These are phyloP conservation scores for Pythium monospermum DNA, from an alignment of 352 stramenopile genomes.

Conservation along the genomic window DNA sequence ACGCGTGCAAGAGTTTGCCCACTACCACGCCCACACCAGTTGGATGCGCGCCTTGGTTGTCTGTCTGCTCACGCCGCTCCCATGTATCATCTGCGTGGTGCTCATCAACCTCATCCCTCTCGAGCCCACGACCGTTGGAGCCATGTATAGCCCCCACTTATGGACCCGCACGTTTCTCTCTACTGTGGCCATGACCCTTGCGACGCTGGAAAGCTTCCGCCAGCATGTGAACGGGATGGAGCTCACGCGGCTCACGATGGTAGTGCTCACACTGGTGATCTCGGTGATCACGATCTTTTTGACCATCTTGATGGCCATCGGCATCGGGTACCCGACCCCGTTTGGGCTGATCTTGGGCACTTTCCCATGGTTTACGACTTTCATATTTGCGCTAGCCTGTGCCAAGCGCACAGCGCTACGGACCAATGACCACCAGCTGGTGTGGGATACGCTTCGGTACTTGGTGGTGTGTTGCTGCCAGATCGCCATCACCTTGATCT, in stretches of 20 bases:
- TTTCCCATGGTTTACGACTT: constrained; percentile 10
- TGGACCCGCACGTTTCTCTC: constrained; percentile 13
- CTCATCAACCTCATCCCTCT: constrained; percentile 8
- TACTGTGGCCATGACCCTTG: constrained; percentile 1
- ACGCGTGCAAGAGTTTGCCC: constrained; percentile 5
- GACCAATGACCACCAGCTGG: neutral
- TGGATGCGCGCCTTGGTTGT: neutral
- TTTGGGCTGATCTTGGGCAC: constrained; percentile 8
- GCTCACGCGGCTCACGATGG: neutral
- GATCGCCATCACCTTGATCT: constrained; percentile 23
- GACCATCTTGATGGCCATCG: constrained; percentile 4
- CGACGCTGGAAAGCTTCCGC: constrained; percentile 7
- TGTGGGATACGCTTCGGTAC: constrained; percentile 7
- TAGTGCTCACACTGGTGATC: constrained; percentile 1
- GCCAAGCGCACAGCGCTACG: constrained; percentile 2
- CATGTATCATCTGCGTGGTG: constrained; percentile 5
- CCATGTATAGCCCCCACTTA: neutral
- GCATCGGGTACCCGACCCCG: constrained; percentile 12
- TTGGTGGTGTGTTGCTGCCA: constrained; percentile 10
- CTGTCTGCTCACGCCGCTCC: constrained; percentile 8
- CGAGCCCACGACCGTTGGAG: constrained; percentile 3
- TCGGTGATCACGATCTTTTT: constrained; percentile 8
- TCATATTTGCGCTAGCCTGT: neutral
- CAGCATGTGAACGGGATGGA: constrained; percentile 10
- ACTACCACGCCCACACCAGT: constrained; percentile 4